Evolutionary conservation across 1,284 basidiomycete genomes (phyloP), one percentile per base, ranked within the genome.

Genomic region (Melampsora larici-populina): DNA sequence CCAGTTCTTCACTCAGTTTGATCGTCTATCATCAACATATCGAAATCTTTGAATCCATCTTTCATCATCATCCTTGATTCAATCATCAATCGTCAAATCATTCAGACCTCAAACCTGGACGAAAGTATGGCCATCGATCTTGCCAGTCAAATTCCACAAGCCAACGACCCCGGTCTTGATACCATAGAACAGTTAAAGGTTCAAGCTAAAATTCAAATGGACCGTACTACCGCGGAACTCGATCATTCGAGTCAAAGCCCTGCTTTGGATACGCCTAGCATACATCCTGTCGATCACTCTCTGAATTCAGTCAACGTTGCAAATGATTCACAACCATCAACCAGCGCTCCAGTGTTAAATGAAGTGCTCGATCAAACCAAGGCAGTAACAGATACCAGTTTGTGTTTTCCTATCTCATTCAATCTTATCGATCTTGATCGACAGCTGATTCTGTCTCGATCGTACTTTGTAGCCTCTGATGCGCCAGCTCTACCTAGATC

Each of bases 161-260:
- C 26, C 55, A 58, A 58, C 21, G 15, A n/a, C n/a, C 21, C 55
- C 3, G 15, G n/a, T 24, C 21, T 58, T n/a, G 55, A 58, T 58
- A 24, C 55, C n/a, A 29, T 58, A 58, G 55, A 58, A 29, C 55
- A 58, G n/a, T 29, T 58, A 24, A 58, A 58, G 26, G 55, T 29
- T 24, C 55, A 58, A 58, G 55, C 55, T 29, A 58, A 58, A 29
- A 58, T 58, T 29, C 55, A 58, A 58, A 58, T 58, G 55, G 55
- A n/a, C 21, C 18, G 26, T 8, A 58, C 55, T 8, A 58, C 55
- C 15, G 55, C 9, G 7, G 55, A 58, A 29, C 9, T 58, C 26
- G 18, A 58, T 58, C n/a, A n/a, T 5, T n/a, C 21, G 1, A 24
- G n/a, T 24, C 21, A n/a, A 29, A 58, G 26, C 26, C 26, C 18